Conservation (phyloP, 768 basidiomycete species). For the Paxillus ammoniavirescens region DNA sequence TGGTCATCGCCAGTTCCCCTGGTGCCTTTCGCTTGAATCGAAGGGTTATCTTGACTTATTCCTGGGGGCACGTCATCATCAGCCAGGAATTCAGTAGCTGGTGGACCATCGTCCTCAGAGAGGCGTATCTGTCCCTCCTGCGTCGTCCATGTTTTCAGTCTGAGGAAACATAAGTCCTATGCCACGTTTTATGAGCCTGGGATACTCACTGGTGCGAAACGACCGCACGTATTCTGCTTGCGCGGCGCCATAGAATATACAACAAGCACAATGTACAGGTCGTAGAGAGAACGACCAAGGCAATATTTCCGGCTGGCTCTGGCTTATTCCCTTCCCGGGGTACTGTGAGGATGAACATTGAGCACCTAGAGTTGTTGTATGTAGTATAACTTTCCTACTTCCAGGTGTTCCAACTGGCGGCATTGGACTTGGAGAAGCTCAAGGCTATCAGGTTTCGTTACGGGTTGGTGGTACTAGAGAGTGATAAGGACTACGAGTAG, state of each 20-base stretch:
- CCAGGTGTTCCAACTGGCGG: constrained; percentile 21
- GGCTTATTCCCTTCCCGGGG: constrained; percentile 60
- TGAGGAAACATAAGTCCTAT: constrained; percentile 22
- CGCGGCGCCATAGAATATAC: constrained; percentile 64
- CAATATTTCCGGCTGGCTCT: constrained; percentile 59
- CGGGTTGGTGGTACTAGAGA: not conserved
- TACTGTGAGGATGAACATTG: constrained; percentile 36
- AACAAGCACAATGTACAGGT: constrained; percentile 55
- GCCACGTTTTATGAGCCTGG: not conserved
- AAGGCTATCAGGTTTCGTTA: not conserved
- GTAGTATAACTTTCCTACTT: constrained; percentile 13
- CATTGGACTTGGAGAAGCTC: constrained; percentile 11
- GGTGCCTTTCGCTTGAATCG: constrained; percentile 15
- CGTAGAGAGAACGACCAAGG: constrained; percentile 54
- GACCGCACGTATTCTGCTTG: constrained; percentile 51
- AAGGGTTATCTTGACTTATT: constrained; percentile 26
- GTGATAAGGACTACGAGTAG: not conserved
- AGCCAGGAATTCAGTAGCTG: constrained; percentile 64
- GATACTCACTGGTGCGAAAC: constrained; percentile 60
- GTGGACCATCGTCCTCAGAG: constrained; percentile 69
- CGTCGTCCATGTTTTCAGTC: constrained; percentile 55
- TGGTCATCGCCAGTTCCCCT: not conserved
- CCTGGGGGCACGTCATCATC: constrained; percentile 50
- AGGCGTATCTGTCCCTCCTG: constrained; percentile 61
- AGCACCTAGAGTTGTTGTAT: too few species aligned